Conservation (phyloP, 2,329 filamentous ascomycete genomes). For the Penicillium occitanis region DNA sequence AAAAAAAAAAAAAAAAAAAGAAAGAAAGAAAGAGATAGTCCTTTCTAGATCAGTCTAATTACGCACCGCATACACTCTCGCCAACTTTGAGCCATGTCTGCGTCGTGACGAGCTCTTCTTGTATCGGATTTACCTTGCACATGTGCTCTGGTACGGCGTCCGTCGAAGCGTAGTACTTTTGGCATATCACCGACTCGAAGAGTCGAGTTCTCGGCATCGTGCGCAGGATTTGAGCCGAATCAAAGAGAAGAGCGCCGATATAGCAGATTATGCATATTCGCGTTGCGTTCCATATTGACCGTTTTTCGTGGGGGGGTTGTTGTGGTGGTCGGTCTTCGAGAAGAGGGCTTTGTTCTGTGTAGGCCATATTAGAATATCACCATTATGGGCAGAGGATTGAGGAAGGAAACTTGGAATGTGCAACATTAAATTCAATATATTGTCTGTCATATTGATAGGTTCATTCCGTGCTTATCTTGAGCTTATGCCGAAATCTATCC, state of each 20-base stretch:
- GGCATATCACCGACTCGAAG: conserved; percentile 2
- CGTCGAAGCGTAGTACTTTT: neutral
- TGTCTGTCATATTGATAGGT: neutral
- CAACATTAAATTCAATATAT: neutral
- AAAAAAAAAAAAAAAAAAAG: neutral
- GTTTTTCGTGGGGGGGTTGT: neutral
- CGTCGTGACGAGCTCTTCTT: neutral
- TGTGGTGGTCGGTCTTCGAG: neutral
- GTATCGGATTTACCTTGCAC: conserved; percentile 1
- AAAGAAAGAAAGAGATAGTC: neutral
- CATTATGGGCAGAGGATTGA: neutral
- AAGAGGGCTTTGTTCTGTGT: conserved; percentile 5
- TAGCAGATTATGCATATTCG: conserved; percentile 10
- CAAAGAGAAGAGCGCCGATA: neutral
- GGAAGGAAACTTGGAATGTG: neutral
- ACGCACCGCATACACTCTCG: conserved; percentile 10
- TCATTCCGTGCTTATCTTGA: neutral
- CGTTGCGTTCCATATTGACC: conserved; percentile 1
- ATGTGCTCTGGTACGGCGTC: neutral
- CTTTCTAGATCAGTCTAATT: neutral
- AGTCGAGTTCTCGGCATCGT: conserved; percentile 8
- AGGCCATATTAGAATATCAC: neutral
- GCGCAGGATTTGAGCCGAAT: conserved; percentile 10
- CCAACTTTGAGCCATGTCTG: conserved; percentile 10
- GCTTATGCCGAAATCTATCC: neutral